Evolutionary conservation across 495 filamentous ascomycete genomes (phyloP), one percentile per base, ranked within the genome.

Genomic region (Aspergillus campestris): DNA sequence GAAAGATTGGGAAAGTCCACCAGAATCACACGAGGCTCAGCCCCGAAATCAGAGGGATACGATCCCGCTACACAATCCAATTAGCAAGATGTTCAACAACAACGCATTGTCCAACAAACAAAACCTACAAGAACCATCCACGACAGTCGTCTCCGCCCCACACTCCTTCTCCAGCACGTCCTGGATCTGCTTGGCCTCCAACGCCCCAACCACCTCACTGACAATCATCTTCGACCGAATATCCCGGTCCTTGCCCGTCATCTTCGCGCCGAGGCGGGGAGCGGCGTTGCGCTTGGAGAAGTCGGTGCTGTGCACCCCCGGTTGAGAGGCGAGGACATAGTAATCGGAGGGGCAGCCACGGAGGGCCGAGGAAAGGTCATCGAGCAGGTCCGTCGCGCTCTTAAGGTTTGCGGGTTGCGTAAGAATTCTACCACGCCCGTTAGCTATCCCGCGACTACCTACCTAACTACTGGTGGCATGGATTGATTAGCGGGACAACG

Each of bases 251-350:
- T 69, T 63, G 43, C 69, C 69, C 7, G 62, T 57, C 59, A 79
- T 61, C 53, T 66, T 73, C 48, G 65, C 66, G 44, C 75, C 74
- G 40, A 95, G 68, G 56, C 82, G 77, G 39, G 82, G 81, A 42
- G 78, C 67, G 5, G 77, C 69, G 46, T 68, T 66, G 49, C 63
- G 65, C 37, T 74, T 63, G 31, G 67, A 52, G 55, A 81, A 80
- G 59, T 89, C 83, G 46, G 69, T 70, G 40, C 80, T 79, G 56
- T 86, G 78, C 33, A 89, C 69, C 43, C 86, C 83, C 4, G 88
- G 86, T 52, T 94, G 88, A 13, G 78, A 79, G 43, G 91, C 78
- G 50, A 97, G 65, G 58, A 95, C 67, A 71, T 95, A 96, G 35
- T 77, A 78, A 30, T 83, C 75, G 3, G 86, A 87, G 1, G 80